phyloP scores from a whole-genome alignment of 108 stramenopile species.

The Bacterosira constricta region DNA sequence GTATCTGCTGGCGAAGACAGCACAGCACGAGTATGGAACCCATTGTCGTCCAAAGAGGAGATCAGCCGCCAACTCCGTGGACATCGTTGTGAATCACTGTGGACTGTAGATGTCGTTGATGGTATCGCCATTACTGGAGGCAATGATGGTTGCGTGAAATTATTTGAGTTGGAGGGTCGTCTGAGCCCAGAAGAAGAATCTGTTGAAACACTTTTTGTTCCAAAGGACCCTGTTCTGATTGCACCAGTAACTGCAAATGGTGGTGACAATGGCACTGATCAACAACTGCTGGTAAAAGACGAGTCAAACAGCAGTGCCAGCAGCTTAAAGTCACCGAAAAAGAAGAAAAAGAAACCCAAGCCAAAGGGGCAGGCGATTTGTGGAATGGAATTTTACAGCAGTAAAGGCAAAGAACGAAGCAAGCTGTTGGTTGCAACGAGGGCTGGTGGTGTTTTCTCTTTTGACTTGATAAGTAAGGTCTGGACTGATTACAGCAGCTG shows the following conservation, averaged over 20 bases:
- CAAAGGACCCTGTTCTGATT: constrained; percentile 7
- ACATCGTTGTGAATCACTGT: constrained; percentile 51
- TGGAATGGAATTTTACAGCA: constrained; percentile 59
- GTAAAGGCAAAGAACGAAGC: not conserved
- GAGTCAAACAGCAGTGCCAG: not conserved
- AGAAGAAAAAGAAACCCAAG: constrained; percentile 45
- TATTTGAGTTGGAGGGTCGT: constrained; percentile 45
- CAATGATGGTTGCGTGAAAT: constrained; percentile 69
- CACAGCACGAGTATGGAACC: constrained; percentile 67
- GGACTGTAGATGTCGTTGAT: constrained; percentile 57
- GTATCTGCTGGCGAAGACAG: constrained; percentile 75
- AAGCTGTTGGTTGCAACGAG: constrained; percentile 61
- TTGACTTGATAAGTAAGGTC: constrained; percentile 29
- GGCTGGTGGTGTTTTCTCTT: constrained; percentile 51
- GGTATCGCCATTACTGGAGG: constrained; percentile 57
- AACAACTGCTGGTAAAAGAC: not conserved
- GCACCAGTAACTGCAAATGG: not conserved
- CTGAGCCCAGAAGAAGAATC: constrained; percentile 6
- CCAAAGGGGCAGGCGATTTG: constrained; percentile 50
- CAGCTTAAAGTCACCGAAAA: constrained; percentile 4
- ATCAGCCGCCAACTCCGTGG: constrained; percentile 36
- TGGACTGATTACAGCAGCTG: constrained; percentile 53
- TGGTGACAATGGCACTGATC: not conserved
- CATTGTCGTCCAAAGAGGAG: constrained; percentile 36
- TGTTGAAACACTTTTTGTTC: constrained; percentile 11